These are phyloP conservation scores for Podospora pseudoanserina DNA, from an alignment of 495 filamentous ascomycete species.

Conservation along the genomic window DNA sequence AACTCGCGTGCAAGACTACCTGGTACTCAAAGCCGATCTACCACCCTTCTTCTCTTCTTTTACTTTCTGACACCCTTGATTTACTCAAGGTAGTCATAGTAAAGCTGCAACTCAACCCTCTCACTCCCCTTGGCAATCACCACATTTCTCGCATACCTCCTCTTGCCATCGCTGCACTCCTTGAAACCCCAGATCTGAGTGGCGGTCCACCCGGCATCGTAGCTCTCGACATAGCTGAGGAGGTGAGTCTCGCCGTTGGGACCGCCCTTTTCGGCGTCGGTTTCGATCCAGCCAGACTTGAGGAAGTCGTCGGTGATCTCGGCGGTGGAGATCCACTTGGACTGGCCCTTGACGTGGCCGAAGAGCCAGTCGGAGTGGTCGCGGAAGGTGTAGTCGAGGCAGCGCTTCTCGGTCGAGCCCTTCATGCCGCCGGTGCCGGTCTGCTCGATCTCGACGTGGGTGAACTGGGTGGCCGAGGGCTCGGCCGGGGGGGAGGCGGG, in stretches of 20 bases:
- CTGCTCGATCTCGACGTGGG: constrained; percentile 82
- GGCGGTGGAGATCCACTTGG: constrained; percentile 44
- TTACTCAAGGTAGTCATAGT: constrained; percentile 60
- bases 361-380: constrained; percentile 79
- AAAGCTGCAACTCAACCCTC: constrained; percentile 61
- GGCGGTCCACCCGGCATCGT: constrained; percentile 56
- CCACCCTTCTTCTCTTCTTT: not conserved
- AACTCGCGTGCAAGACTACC: not conserved
- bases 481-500: constrained; percentile 41
- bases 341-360: constrained; percentile 62
- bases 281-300: constrained; percentile 50
- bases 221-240: constrained; percentile 52
- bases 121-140: constrained; percentile 61
- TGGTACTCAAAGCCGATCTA: not conserved
- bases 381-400: constrained; percentile 64
- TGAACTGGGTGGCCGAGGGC: constrained; percentile 36
- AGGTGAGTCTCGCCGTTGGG: constrained; percentile 48
- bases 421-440: constrained; percentile 69
- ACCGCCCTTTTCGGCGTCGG: constrained; percentile 46
- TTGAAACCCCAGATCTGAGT: constrained; percentile 57
- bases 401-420: constrained; percentile 68
- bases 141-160: constrained; percentile 65
- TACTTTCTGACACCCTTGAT: not conserved
- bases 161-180: constrained; percentile 46
- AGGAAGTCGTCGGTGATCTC: constrained; percentile 46